Evolutionary conservation across 73 alveolate genomes (phyloP).

Genomic region (Stentor roeselii): DNA sequence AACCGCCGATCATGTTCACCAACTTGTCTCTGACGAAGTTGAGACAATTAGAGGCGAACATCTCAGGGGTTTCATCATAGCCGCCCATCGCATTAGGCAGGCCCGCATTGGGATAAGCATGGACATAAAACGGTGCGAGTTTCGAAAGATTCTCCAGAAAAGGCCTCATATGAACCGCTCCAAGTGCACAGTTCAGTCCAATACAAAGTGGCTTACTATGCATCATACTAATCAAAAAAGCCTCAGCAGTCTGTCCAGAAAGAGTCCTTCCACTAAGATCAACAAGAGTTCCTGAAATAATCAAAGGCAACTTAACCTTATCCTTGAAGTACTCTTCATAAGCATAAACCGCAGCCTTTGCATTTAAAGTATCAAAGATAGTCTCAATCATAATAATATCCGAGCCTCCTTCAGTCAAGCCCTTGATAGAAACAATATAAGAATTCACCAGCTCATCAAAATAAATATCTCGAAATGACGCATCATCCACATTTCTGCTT

Average conservation of each 20-base stretch:
- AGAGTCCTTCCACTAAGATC: constrained; percentile 83
- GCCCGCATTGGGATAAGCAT: constrained; percentile 89
- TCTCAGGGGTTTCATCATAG: constrained; percentile 84
- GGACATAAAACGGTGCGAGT: constrained; percentile 56
- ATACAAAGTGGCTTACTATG: constrained; percentile 81
- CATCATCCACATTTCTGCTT: constrained; percentile 78
- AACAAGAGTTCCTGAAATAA: constrained; percentile 74
- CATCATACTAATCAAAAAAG: constrained; percentile 65
- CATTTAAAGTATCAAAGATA: constrained; percentile 75
- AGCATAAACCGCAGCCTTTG: constrained; percentile 78
- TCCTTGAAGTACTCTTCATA: constrained; percentile 53
- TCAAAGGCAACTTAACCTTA: constrained; percentile 61
- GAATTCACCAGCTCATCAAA: constrained; percentile 64
- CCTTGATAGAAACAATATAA: constrained; percentile 64
- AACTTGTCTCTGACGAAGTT: constrained; percentile 56
- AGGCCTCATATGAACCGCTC: constrained; percentile 70
- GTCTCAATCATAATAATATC: constrained; percentile 77
- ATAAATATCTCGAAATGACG: constrained; percentile 55
- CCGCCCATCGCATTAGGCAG: constrained; percentile 91
- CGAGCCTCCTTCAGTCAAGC: constrained; percentile 77
- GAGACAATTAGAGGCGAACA: constrained; percentile 49
- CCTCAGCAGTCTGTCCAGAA: constrained; percentile 84
- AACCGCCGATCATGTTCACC: constrained; percentile 84
- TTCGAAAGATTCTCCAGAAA: constrained; percentile 61
- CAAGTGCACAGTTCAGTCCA: constrained; percentile 85